Evolutionary conservation across 257 asterid species (phyloP), one percentile per base, ranked within the genome.

Genomic region (Galeopsis tetrahit): DNA sequence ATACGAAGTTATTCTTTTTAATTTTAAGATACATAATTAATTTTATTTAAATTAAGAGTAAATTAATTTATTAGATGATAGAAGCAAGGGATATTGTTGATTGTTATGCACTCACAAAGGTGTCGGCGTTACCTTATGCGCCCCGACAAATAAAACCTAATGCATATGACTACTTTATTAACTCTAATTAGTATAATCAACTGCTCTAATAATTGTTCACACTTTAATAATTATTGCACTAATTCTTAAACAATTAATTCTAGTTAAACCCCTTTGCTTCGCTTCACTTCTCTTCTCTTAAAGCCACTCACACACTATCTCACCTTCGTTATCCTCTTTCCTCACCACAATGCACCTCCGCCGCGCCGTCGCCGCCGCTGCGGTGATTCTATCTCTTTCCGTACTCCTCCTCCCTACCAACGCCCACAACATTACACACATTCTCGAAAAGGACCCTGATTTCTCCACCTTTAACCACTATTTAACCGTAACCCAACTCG

Each of bases 401-500:
- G 1, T 84, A 7, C 3, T 77, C 13, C 56, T 82, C 58, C 64
- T 69, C 71, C 3, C 85, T 17, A 7, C 81, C 55, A 63, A 73
- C 40, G 93, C 96, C 46, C 88, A 86, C 84, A 82, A 90, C 72
- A 80, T 90, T 17, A 90, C 96, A 34, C 78, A 32, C 77, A 88
- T 90, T 75, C 86, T 90, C 14, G 85, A 86, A 0, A 79, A 75
- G 7, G 21, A 71, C 55, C 81, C 87, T 2, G 88, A 86, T 2
- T 82, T 88, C 75, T 87, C 96, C 69, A 82, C 89, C 28, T 88
- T 90, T 73, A 88, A 80, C 85, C 96, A 84, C 80, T 88, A 82
- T 72, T 61, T 90, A n/a, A 67, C 96, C 3, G 79, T 58, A 2
- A 90, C 96, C 2, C 91, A 85, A 77, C 97, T 90, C 67, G 91